Evolutionary conservation across 2,329 filamentous ascomycete genomes (phyloP).

Genomic region (Fusarium albosuccineum): DNA sequence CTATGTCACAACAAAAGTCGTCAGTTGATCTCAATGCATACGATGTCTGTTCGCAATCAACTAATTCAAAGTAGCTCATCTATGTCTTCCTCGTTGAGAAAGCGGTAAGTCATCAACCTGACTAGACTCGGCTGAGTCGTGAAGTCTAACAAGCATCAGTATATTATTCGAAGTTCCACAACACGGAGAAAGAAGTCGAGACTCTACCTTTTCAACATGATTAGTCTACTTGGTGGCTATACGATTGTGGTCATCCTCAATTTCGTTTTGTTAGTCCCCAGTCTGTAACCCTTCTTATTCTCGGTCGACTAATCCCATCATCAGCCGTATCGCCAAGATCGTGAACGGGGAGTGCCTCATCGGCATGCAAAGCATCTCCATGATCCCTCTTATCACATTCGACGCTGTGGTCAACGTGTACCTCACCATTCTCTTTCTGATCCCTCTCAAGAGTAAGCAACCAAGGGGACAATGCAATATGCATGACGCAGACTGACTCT

Average conservation of each 20-base stretch:
- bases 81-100: constrained; percentile 76
- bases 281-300: not conserved
- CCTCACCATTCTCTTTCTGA: constrained; percentile 72
- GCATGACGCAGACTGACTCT: not conserved
- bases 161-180: constrained; percentile 68
- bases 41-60: not conserved
- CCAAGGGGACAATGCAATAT: no score
- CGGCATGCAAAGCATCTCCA: constrained; percentile 69
- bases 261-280: constrained; percentile 68
- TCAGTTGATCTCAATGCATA: not conserved
- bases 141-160: constrained; percentile 50
- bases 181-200: constrained; percentile 67
- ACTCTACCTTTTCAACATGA: constrained; percentile 72
- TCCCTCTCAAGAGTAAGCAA: constrained; percentile 67
- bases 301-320: constrained; percentile 5
- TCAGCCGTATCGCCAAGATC: constrained; percentile 68
- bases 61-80: constrained; percentile 58
- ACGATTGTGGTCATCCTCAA: constrained; percentile 66
- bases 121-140: no score
- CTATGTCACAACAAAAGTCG: constrained; percentile 73
- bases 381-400: constrained; percentile 72
- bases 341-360: constrained; percentile 70
- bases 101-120: constrained; percentile 59
- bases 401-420: constrained; percentile 74
- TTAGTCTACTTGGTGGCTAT: constrained; percentile 66